A percentile compares a stretch with the other conserved stretches of the same genome.
These are phyloP conservation scores for Exophiala dermatitidis DNA, from an alignment of 2,329 filamentous ascomycete species.

Conservation along the genomic window DNA sequence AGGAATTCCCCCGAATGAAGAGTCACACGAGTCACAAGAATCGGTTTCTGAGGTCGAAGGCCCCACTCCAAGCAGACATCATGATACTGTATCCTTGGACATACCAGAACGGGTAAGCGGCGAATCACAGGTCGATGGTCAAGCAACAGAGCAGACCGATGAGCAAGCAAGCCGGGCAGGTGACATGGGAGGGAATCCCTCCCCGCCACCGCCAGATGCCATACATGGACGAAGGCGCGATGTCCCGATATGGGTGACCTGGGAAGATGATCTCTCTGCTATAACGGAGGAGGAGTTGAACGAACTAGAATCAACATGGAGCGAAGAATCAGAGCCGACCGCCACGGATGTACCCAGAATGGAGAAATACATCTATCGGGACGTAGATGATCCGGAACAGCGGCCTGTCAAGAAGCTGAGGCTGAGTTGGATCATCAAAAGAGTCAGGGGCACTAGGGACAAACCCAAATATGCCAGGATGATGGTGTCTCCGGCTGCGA, in stretches of 20 bases:
- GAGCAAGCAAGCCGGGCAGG: neutral
- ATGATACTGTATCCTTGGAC: neutral
- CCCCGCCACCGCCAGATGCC: conserved; percentile 14
- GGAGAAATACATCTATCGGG: conserved; percentile 49
- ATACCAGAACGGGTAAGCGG: neutral
- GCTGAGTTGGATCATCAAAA: conserved; percentile 53
- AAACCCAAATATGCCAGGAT: conserved; percentile 52
- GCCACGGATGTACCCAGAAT: conserved; percentile 46
- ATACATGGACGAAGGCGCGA: conserved; percentile 1
- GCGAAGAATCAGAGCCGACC: conserved; percentile 43
- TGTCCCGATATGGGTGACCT: conserved; percentile 44
- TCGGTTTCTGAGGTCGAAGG: neutral
- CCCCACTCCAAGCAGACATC: neutral
- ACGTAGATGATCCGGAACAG: conserved; percentile 53
- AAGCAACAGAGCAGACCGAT: neutral
- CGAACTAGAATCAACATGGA: conserved; percentile 52
- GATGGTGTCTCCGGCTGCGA: conserved; percentile 52
- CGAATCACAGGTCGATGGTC: neutral
- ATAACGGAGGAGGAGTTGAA: conserved; percentile 54
- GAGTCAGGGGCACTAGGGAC: conserved; percentile 54
- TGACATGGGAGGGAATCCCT: neutral
- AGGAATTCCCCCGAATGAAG: neutral
- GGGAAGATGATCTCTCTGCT: conserved; percentile 49
- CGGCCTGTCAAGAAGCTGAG: conserved; percentile 47
- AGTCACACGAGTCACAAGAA: neutral